These are phyloP conservation scores for Pseudocercospora vitis DNA, from an alignment of 2,329 filamentous ascomycete genomes.

Conservation along the genomic window DNA sequence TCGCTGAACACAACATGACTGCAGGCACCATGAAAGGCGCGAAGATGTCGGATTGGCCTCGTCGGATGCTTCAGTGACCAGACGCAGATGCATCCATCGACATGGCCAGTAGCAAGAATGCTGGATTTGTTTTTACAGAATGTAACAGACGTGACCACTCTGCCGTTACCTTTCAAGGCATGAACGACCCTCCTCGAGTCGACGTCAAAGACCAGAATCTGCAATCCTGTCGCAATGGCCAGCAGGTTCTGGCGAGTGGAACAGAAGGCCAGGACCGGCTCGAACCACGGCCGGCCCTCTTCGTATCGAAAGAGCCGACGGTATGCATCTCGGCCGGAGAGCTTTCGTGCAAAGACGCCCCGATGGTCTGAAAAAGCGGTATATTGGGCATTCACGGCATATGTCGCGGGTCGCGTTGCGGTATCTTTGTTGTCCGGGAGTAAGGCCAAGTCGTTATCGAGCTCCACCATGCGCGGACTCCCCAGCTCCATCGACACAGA, in stretches of 20 bases:
- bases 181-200: slow-evolving; percentile 12
- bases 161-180: slow-evolving; percentile 27
- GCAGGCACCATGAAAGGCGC: slow-evolving; percentile 22
- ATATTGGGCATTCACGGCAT: slow-evolving; percentile 25
- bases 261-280: slow-evolving; percentile 25
- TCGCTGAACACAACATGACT: slow-evolving; percentile 20
- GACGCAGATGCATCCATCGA: slow-evolving; percentile 27
- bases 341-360: slow-evolving; percentile 20
- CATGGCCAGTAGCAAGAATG: slow-evolving; percentile 24
- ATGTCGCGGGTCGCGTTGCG: slow-evolving; percentile 8
- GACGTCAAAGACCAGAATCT: slow-evolving; percentile 28
- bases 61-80: slow-evolving; percentile 26
- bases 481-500: slow-evolving; percentile 17
- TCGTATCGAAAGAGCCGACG: slow-evolving; percentile 17
- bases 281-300: slow-evolving; percentile 15
- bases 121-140: slow-evolving; percentile 21
- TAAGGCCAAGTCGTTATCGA: background rate
- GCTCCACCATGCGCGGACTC: slow-evolving; percentile 7
- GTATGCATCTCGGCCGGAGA: slow-evolving; percentile 14
- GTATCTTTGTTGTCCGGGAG: background rate
- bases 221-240: slow-evolving; percentile 26
- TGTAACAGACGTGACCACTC: slow-evolving; percentile 24
- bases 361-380: slow-evolving; percentile 22
- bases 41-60: slow-evolving; percentile 23
- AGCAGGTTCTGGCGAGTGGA: slow-evolving; percentile 23